A percentile compares a stretch with the other conserved stretches of the same genome.
These are phyloP conservation scores for Coemansia sp. DNA, from an alignment of 192 early-diverging fungal genomes.

Conservation along the genomic window DNA sequence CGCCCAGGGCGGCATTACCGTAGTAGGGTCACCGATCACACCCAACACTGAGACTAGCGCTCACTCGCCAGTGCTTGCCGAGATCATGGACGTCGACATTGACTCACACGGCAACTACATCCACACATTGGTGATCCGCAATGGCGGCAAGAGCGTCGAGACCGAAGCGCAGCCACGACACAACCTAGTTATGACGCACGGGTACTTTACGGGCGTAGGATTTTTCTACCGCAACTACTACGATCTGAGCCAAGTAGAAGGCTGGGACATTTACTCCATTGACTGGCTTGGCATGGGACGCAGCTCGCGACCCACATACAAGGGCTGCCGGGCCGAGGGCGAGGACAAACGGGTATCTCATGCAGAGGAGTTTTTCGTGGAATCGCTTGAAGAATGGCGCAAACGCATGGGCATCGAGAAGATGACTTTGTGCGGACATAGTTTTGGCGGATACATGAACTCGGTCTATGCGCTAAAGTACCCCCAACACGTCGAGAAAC, in stretches of 20 bases:
- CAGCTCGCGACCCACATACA: conserved; percentile 73
- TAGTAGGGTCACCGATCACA: background rate
- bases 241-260: conserved; percentile 38
- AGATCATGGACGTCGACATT: conserved; percentile 45
- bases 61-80: conserved; percentile 1
- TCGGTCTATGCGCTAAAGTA: conserved; percentile 84
- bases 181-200: conserved; percentile 54
- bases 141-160: background rate
- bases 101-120: conserved; percentile 45
- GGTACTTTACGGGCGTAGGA: conserved; percentile 53
- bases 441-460: conserved; percentile 86
- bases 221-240: conserved; percentile 54
- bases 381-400: conserved; percentile 88
- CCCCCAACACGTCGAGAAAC: conserved; percentile 79
- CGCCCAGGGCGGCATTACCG: conserved; percentile 26
- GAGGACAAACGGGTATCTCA: conserved; percentile 55
- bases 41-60: background rate
- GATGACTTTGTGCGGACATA: conserved; percentile 84
- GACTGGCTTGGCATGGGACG: conserved; percentile 98
- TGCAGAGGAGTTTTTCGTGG: conserved; percentile 85
- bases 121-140: conserved; percentile 47
- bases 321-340: conserved; percentile 38
- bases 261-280: conserved; percentile 48
- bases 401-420: conserved; percentile 72
- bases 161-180: conserved; percentile 2